Evolutionary conservation across 1,284 basidiomycete species (phyloP).

Genomic region (Pseudozyma flocculosa): DNA sequence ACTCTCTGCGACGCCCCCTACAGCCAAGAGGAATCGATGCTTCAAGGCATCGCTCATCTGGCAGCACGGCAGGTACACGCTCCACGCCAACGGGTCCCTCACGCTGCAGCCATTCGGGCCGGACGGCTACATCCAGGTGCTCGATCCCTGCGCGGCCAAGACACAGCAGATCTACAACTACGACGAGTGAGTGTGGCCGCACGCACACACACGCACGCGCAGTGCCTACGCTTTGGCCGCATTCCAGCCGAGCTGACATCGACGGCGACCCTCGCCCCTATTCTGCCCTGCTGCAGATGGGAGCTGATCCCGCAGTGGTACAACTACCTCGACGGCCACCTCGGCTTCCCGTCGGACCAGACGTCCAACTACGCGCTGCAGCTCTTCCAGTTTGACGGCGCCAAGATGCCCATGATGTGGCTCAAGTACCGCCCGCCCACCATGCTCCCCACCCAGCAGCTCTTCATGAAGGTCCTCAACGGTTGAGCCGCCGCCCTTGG

Average conservation of each 20-base stretch:
- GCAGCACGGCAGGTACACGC: constrained; percentile 53
- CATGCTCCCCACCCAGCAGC: constrained; percentile 52
- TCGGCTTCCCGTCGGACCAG: constrained; percentile 29
- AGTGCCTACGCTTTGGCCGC: too few relatives aligned
- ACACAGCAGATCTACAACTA: constrained; percentile 38
- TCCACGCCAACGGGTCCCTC: constrained; percentile 47
- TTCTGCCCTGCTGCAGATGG: too few relatives aligned
- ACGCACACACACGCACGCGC: too few relatives aligned
- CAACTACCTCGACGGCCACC: constrained; percentile 38
- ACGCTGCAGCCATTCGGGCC: constrained; percentile 39
- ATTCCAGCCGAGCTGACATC: too few relatives aligned
- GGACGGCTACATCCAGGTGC: constrained; percentile 49
- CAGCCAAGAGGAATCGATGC: constrained; percentile 41
- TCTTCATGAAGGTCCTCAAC: constrained; percentile 44
- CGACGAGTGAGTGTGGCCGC: constrained; percentile 12
- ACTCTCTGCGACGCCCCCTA: too few relatives aligned
- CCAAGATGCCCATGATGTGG: constrained; percentile 41
- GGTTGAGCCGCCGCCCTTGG: constrained; percentile 4
- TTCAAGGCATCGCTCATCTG: constrained; percentile 53
- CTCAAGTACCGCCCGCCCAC: constrained; percentile 40
- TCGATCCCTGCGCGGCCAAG: constrained; percentile 45
- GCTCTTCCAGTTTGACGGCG: constrained; percentile 34
- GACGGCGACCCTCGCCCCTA: too few relatives aligned
- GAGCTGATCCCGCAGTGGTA: constrained; percentile 44
- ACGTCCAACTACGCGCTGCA: constrained; percentile 37